These are phyloP conservation scores for Prinsepia uniflora DNA, from an alignment of 306 rosid species.

Conservation along the genomic window DNA sequence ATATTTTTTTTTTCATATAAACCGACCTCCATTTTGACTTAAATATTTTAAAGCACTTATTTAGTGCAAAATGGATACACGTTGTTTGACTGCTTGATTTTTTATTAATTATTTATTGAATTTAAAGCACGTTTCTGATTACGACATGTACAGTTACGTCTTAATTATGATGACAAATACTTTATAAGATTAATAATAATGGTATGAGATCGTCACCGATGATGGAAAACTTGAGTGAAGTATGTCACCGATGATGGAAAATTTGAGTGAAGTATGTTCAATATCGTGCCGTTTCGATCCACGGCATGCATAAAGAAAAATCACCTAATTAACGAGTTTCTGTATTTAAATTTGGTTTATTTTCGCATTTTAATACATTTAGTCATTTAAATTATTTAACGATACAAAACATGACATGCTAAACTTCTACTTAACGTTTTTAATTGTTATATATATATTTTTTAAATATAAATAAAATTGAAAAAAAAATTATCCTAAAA, in stretches of 20 bases:
- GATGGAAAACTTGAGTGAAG: too few species aligned
- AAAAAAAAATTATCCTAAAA: too few species aligned
- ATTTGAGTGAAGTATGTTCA: not conserved
- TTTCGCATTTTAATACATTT: too few species aligned
- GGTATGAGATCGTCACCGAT: constrained; percentile 8
- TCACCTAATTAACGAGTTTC: too few species aligned
- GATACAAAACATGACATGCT: too few species aligned
- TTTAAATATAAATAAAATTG: too few species aligned
- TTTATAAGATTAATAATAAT: not conserved
- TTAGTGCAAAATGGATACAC: not conserved
- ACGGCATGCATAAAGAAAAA: too few species aligned
- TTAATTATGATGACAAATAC: not conserved
- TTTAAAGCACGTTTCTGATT: constrained; percentile 8
- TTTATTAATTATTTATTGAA: not conserved
- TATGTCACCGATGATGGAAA: too few species aligned
- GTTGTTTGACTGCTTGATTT: not conserved
- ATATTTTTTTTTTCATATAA: not conserved
- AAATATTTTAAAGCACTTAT: not conserved
- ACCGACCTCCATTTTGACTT: not conserved
- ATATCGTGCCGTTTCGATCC: not conserved
- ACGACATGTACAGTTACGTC: not conserved
- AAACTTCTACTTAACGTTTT: too few species aligned
- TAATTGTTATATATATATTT: too few species aligned
- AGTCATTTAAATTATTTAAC: too few species aligned
- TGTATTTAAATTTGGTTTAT: too few species aligned